A percentile compares a stretch with the other conserved stretches of the same genome.
Conservation (phyloP, 2,329 filamentous ascomycete species). For the Zopfia rhizophila region DNA sequence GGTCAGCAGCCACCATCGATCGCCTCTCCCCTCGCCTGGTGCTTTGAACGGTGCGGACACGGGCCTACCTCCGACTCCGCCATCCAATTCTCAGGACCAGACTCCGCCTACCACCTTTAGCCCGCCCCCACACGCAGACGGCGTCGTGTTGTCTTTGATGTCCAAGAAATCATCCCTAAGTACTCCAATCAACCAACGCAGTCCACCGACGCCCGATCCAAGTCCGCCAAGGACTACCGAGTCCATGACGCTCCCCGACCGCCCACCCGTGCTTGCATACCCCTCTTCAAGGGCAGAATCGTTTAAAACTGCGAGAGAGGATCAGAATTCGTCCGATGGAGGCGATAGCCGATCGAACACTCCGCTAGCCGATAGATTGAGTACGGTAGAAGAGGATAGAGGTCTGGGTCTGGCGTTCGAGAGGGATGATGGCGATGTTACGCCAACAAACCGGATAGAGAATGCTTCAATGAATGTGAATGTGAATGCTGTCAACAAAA, state of each 20-base stretch:
- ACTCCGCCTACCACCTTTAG: conserved; percentile 32
- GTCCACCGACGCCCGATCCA: conserved; percentile 51
- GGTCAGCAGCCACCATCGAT: conserved; percentile 35
- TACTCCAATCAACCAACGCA: conserved; percentile 55
- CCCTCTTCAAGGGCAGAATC: conserved; percentile 58
- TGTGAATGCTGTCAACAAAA: conserved; percentile 14
- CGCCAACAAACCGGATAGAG: conserved; percentile 39
- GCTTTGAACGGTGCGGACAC: conserved; percentile 40
- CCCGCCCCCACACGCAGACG: conserved; percentile 51
- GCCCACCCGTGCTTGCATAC: conserved; percentile 42
- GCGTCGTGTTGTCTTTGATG: conserved; percentile 50
- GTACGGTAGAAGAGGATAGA: conserved; percentile 42
- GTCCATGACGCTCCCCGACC: conserved; percentile 32
- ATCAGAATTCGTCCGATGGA: conserved; percentile 47
- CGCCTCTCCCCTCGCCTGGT: conserved; percentile 41
- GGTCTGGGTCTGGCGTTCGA: conserved; percentile 51
- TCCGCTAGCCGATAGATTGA: conserved; percentile 38
- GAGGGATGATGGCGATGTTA: conserved; percentile 39
- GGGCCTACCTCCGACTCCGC: conserved; percentile 59
- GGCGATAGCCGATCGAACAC: conserved; percentile 42
- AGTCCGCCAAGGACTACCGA: conserved; percentile 46
- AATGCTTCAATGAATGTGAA: too few relatives aligned
- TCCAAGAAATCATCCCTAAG: conserved; percentile 52
- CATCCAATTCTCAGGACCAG: conserved; percentile 50
- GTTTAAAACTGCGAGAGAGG: conserved; percentile 58